phyloP scores from a whole-genome alignment of 1,284 basidiomycete species.

The Moesziomyces antarcticus region DNA sequence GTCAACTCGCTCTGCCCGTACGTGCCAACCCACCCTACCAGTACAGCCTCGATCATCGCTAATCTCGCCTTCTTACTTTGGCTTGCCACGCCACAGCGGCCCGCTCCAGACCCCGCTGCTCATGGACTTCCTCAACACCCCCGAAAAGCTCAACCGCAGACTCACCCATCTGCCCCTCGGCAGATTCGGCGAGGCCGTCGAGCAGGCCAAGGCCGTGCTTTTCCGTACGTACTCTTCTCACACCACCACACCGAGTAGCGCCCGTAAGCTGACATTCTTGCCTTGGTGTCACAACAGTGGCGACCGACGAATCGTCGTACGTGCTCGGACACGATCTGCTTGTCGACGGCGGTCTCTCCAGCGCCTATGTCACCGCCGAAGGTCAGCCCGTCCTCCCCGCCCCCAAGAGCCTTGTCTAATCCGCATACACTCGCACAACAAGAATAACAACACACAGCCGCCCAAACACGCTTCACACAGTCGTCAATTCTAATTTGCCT shows the following conservation, averaged over 20 bases:
- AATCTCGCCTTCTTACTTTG: neutral
- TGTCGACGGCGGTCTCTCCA: conserved; percentile 44
- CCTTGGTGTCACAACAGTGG: conserved; percentile 70
- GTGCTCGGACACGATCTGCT: conserved; percentile 70
- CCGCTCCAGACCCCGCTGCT: conserved; percentile 76
- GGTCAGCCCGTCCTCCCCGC: conserved; percentile 42
- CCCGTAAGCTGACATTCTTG: neutral
- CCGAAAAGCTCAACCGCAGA: conserved; percentile 90
- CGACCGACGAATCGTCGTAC: conserved; percentile 70
- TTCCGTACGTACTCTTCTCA: conserved; percentile 71
- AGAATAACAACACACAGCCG: neutral
- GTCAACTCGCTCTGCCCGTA: conserved; percentile 90
- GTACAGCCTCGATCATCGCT: neutral
- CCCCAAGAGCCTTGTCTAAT: conserved; percentile 46
- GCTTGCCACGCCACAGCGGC: conserved; percentile 69
- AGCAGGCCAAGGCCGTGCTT: conserved; percentile 88
- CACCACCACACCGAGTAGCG: too few species aligned
- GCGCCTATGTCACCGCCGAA: conserved; percentile 52
- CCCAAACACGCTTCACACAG: too few species aligned
- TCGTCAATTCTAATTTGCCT: too few species aligned
- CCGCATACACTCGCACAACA: neutral
- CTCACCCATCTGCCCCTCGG: conserved; percentile 95
- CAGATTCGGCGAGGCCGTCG: conserved; percentile 93
- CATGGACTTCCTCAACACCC: conserved; percentile 98
- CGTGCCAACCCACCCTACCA: neutral